These are phyloP conservation scores for Beauveria medogensis DNA, from an alignment of 2,329 filamentous ascomycete species.

Conservation along the genomic window DNA sequence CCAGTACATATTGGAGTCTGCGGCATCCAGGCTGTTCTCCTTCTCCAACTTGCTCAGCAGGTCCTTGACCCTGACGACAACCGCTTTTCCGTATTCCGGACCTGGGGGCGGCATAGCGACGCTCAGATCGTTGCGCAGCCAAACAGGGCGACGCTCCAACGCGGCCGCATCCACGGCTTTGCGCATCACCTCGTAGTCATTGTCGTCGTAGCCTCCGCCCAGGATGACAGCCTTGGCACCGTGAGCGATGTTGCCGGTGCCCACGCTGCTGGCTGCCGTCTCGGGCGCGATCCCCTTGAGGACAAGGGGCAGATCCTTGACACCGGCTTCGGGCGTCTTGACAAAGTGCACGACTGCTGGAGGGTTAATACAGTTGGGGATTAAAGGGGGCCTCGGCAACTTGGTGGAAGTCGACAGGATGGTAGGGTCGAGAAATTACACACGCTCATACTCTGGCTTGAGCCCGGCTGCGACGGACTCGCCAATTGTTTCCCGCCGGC, in stretches of 20 bases:
- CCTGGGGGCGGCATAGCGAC: conserved; percentile 18
- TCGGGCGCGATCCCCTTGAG: neutral
- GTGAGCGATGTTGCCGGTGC: neutral
- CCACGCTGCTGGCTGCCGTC: conserved; percentile 1
- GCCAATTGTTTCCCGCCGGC: conserved; percentile 5
- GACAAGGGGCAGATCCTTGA: conserved; percentile 9
- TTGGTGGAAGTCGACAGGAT: too few relatives aligned
- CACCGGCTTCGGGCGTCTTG: conserved; percentile 7
- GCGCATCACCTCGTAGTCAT: conserved; percentile 6
- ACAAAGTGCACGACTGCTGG: conserved; percentile 11
- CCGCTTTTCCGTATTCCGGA: conserved; percentile 20
- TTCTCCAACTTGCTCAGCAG: conserved; percentile 14
- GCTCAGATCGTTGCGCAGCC: conserved; percentile 18
- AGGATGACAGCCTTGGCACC: conserved; percentile 5
- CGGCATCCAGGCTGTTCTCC: conserved; percentile 17
- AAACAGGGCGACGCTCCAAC: conserved; percentile 10
- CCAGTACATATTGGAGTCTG: neutral
- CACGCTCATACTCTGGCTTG: conserved; percentile 8
- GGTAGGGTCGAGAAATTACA: neutral
- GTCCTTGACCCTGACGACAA: conserved; percentile 20
- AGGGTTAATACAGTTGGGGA: neutral
- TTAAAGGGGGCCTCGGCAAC: too few relatives aligned
- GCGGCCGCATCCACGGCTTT: conserved; percentile 3
- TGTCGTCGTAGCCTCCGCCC: conserved; percentile 9
- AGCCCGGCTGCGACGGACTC: conserved; percentile 1